These are phyloP conservation scores for Nannizziopsis arthrosporioides DNA, from an alignment of 2,329 filamentous ascomycete genomes.

Conservation along the genomic window DNA sequence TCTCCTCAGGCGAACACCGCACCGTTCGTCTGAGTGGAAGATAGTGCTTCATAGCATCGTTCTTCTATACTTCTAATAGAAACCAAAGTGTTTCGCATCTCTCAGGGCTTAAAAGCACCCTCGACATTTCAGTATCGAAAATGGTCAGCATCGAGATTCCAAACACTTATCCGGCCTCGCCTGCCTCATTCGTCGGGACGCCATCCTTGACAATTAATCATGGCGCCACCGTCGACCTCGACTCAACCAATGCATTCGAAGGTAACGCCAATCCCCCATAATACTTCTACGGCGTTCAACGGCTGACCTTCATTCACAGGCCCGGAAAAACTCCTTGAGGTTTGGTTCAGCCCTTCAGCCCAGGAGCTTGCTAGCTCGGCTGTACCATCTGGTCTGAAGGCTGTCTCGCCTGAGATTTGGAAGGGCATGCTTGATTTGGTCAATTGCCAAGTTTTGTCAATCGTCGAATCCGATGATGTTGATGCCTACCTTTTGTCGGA, in stretches of 20 bases:
- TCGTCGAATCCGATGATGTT: slow-evolving; percentile 83
- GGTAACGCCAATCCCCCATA: slow-evolving; percentile 39
- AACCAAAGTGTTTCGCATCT: not conserved
- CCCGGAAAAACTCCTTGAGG: slow-evolving; percentile 93
- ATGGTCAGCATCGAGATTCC: slow-evolving; percentile 80
- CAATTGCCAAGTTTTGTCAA: slow-evolving; percentile 94
- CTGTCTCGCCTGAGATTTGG: slow-evolving; percentile 73
- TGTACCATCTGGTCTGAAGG: slow-evolving; percentile 69
- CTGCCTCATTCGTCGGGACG: slow-evolving; percentile 62
- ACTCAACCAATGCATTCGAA: slow-evolving; percentile 94
- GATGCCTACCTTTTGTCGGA: slow-evolving; percentile 96
- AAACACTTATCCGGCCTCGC: slow-evolving; percentile 69
- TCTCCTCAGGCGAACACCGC: slow-evolving; percentile 87
- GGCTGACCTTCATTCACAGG: slow-evolving; percentile 39
- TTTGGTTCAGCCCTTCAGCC: slow-evolving; percentile 86
- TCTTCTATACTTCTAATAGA: slow-evolving; percentile 17
- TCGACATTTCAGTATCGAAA: slow-evolving; percentile 36
- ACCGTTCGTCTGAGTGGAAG: slow-evolving; percentile 96
- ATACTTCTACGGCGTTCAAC: not conserved
- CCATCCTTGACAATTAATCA: slow-evolving; percentile 94
- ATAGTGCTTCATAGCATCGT: slow-evolving; percentile 63
- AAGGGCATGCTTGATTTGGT: slow-evolving; percentile 95
- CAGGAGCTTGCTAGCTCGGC: slow-evolving; percentile 58
- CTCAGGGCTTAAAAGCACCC: not conserved
- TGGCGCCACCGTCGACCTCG: slow-evolving; percentile 81